Conservation (phyloP, 371 early-diverging fungal genomes). For the Fennellomyces sp. region DNA sequence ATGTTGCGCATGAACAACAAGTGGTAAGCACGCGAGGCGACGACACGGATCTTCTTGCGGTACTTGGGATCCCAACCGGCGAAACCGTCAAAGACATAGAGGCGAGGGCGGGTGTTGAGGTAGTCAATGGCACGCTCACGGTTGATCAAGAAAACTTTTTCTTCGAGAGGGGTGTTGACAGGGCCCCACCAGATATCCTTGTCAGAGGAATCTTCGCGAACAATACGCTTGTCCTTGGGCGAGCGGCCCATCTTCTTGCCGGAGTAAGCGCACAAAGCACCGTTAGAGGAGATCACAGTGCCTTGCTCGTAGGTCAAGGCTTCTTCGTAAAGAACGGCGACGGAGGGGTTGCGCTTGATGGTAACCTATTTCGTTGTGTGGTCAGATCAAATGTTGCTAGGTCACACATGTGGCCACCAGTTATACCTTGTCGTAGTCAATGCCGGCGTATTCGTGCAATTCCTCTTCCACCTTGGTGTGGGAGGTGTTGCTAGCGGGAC, state of each 20-base stretch:
- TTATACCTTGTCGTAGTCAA: conserved; percentile 51
- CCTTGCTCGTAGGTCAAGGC: conserved; percentile 89
- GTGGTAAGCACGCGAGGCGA: conserved; percentile 96
- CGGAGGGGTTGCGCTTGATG: conserved; percentile 71
- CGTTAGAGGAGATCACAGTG: conserved; percentile 85
- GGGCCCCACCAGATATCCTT: conserved; percentile 99
- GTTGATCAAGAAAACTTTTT: conserved; percentile 91
- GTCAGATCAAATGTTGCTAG: too few species aligned
- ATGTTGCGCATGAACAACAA: conserved; percentile 97
- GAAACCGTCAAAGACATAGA: conserved; percentile 95
- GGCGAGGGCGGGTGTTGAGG: conserved; percentile 89
- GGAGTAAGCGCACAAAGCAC: conserved; percentile 90
- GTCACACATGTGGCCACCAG: not conserved
- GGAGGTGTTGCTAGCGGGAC: conserved; percentile 35
- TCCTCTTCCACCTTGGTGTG: conserved; percentile 59
- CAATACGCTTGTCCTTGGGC: conserved; percentile 95
- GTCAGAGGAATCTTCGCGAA: conserved; percentile 81
- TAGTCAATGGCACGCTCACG: conserved; percentile 96
- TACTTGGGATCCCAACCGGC: conserved; percentile 97
- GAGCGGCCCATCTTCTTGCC: conserved; percentile 91
- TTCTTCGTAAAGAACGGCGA: conserved; percentile 92
- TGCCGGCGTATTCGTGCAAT: conserved; percentile 48
- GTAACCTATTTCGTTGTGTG: too few species aligned
- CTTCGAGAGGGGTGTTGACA: conserved; percentile 89
- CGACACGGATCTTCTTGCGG: conserved; percentile 93